phyloP scores from a whole-genome alignment of 768 basidiomycete genomes.

The Termitomyces sp. region DNA sequence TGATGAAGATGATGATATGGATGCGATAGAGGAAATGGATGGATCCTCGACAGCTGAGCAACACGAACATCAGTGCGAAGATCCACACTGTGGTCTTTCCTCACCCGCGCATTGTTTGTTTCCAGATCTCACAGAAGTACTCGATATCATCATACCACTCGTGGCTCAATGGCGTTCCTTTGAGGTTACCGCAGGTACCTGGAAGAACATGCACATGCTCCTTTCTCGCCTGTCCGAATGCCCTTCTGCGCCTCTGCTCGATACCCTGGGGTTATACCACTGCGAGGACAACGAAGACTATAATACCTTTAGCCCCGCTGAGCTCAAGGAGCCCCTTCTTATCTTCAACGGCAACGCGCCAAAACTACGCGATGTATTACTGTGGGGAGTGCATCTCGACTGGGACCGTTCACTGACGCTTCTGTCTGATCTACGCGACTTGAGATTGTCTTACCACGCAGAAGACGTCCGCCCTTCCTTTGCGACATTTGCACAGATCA shows the following conservation, averaged over 20 bases:
- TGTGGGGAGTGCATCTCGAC: conserved; percentile 70
- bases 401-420: conserved; percentile 48
- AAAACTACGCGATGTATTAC: conserved; percentile 35
- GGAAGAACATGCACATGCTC: conserved; percentile 39
- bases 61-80: too few relatives aligned
- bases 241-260: conserved; percentile 46
- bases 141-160: conserved; percentile 45
- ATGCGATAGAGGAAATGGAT: neutral
- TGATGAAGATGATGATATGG: conserved; percentile 20
- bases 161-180: conserved; percentile 48
- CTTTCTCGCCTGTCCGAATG: conserved; percentile 37
- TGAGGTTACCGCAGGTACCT: conserved; percentile 38
- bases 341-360: conserved; percentile 55
- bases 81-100: too few relatives aligned
- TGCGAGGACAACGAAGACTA: conserved; percentile 43
- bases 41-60: neutral
- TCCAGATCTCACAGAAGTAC: conserved; percentile 26
- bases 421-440: conserved; percentile 37
- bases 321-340: conserved; percentile 34
- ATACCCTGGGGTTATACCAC: conserved; percentile 49
- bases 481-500: conserved; percentile 42
- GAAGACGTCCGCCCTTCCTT: conserved; percentile 60
- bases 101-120: conserved; percentile 15
- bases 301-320: conserved; percentile 32
- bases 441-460: conserved; percentile 60